These are phyloP conservation scores for Arthrobotrys conoides DNA, from an alignment of 2,329 filamentous ascomycete genomes.

Conservation along the genomic window DNA sequence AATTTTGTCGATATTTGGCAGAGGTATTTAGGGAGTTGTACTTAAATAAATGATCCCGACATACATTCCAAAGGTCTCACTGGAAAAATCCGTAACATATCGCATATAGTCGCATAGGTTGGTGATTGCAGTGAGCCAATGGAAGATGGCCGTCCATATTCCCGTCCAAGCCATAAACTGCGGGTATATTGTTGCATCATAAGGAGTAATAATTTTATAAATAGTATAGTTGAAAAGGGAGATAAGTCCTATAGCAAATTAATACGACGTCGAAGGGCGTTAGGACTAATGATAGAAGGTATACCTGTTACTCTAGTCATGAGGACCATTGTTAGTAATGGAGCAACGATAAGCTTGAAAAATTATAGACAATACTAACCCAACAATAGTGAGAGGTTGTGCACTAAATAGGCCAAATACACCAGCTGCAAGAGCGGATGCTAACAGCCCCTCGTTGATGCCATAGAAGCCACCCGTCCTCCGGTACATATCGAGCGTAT, in stretches of 20 bases:
- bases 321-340: slow-evolving; percentile 69
- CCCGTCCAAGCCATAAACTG: slow-evolving; percentile 86
- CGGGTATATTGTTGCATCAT: slow-evolving; percentile 58
- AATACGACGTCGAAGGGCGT: slow-evolving; percentile 1
- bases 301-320: slow-evolving; percentile 55
- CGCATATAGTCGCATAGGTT: slow-evolving; percentile 91
- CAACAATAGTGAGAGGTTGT: slow-evolving; percentile 90
- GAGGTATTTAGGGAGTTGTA: slow-evolving; percentile 8
- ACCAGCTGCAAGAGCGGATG: slow-evolving; percentile 84
- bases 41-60: slow-evolving; percentile 61
- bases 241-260: slow-evolving; percentile 69
- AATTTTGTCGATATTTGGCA: not conserved
- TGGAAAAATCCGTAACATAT: slow-evolving; percentile 91
- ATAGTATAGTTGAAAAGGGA: slow-evolving; percentile 74
- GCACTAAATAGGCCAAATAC: slow-evolving; percentile 85
- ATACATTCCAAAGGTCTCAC: slow-evolving; percentile 84
- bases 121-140: slow-evolving; percentile 75
- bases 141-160: slow-evolving; percentile 74
- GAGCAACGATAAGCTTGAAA: not conserved
- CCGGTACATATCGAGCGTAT: slow-evolving; percentile 73
- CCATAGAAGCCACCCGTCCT: slow-evolving; percentile 72
- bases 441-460: slow-evolving; percentile 82
- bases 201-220: slow-evolving; percentile 71
- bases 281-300: not conserved
- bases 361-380: slow-evolving; percentile 72